Evolutionary conservation across 345 rosid species (phyloP).

Genomic region (Eucalyptus melliodora): DNA sequence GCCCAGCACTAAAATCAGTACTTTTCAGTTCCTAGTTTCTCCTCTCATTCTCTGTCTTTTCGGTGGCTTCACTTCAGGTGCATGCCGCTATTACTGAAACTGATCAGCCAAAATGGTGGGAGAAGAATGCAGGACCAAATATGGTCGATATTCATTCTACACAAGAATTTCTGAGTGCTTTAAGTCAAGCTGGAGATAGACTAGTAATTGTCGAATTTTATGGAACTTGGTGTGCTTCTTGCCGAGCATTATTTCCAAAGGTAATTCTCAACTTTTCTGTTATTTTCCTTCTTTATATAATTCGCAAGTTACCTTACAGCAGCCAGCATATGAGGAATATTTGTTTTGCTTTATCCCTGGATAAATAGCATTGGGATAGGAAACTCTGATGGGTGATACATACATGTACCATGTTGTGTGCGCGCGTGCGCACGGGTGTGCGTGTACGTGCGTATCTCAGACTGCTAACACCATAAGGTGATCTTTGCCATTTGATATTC

Average conservation of each 20-base stretch:
- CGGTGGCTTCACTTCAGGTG: constrained; percentile 20
- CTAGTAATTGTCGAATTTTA: constrained; percentile 89
- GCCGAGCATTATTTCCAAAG: constrained; percentile 85
- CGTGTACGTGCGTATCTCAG: background rate
- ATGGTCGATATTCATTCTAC: constrained; percentile 88
- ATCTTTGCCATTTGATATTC: background rate
- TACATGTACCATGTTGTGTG: background rate
- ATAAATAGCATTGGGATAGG: background rate
- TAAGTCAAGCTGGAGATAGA: constrained; percentile 69
- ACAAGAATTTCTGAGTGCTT: constrained; percentile 62
- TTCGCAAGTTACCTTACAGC: background rate
- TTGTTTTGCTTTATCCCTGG: background rate
- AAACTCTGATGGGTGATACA: background rate
- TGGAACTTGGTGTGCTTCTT: constrained; percentile 97
- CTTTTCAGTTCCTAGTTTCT: background rate
- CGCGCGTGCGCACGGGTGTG: background rate
- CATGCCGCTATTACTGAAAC: constrained; percentile 59
- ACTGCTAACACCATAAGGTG: background rate
- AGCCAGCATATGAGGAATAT: background rate
- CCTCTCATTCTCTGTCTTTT: background rate
- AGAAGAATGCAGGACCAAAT: constrained; percentile 74
- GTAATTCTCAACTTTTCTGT: constrained; percentile 6
- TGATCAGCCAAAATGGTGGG: constrained; percentile 94
- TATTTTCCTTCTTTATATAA: background rate
- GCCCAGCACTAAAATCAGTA: background rate